These are phyloP conservation scores for Moesziomyces sp. DNA, from an alignment of 1,284 basidiomycete genomes.

Conservation along the genomic window DNA sequence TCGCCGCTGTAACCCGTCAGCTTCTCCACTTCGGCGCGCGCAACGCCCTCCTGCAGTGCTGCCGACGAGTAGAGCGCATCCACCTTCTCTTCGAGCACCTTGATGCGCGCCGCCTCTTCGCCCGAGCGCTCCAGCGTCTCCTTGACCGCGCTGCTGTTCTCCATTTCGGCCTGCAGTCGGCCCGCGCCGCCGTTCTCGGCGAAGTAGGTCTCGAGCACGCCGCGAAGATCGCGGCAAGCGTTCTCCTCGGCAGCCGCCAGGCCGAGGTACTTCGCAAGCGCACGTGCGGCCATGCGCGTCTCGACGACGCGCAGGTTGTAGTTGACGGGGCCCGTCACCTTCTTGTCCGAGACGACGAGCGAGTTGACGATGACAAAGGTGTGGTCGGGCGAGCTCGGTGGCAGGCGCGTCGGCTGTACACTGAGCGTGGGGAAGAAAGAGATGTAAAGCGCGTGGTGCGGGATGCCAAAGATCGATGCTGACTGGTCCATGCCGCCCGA, in stretches of 20 bases:
- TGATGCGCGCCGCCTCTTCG: conserved; percentile 56
- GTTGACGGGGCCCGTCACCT: conserved; percentile 63
- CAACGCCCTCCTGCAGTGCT: conserved; percentile 25
- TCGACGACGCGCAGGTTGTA: conserved; percentile 67
- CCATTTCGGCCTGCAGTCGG: conserved; percentile 34
- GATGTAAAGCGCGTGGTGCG: conserved; percentile 60
- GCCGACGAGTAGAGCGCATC: conserved; percentile 19
- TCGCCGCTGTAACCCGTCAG: conserved; percentile 46
- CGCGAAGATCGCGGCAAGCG: conserved; percentile 39
- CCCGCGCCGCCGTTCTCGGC: conserved; percentile 25
- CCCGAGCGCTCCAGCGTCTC: conserved; percentile 42
- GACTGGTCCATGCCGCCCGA: conserved; percentile 67
- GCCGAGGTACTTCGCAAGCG: conserved; percentile 34
- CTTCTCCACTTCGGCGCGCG: conserved; percentile 49
- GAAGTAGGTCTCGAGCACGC: conserved; percentile 58
- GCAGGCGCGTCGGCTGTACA: conserved; percentile 46
- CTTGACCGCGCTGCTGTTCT: conserved; percentile 28
- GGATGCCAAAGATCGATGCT: conserved; percentile 62
- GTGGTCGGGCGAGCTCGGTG: conserved; percentile 37
- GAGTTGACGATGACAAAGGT: conserved; percentile 65
- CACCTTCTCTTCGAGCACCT: conserved; percentile 42
- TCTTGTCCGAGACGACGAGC: conserved; percentile 63
- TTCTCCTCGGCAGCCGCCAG: conserved; percentile 15
- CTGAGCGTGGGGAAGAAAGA: conserved; percentile 58
- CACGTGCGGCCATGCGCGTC: conserved; percentile 56